These are phyloP conservation scores for Phaffomyces thermotolerans DNA, from an alignment of 805 yeast species.

Conservation along the genomic window DNA sequence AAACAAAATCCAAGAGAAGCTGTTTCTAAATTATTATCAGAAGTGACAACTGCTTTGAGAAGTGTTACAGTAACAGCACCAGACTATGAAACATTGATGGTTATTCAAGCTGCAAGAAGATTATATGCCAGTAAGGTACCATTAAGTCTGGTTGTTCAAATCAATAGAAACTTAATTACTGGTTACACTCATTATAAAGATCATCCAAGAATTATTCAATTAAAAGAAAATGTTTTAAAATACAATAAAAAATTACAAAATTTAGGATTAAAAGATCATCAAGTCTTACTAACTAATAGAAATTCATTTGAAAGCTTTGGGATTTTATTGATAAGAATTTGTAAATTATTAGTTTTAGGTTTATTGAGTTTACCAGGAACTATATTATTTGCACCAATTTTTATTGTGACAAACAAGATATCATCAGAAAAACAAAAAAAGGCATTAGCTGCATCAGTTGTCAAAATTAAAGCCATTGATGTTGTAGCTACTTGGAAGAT, in stretches of 20 bases:
- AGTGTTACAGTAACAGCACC: conserved; percentile 92
- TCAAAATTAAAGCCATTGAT: conserved; percentile 83
- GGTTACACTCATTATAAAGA: conserved; percentile 77
- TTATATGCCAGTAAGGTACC: conserved; percentile 68
- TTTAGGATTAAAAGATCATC: conserved; percentile 66
- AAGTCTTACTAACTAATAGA: conserved; percentile 47
- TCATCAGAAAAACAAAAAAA: conserved; percentile 64
- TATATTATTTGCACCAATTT: conserved; percentile 78
- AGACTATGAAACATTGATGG: conserved; percentile 87
- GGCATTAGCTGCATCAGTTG: conserved; percentile 87
- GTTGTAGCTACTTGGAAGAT: conserved; percentile 96
- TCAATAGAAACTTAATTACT: conserved; percentile 77
- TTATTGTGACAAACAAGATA: conserved; percentile 61
- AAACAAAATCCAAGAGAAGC: conserved; percentile 64
- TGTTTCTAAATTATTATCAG: conserved; percentile 62
- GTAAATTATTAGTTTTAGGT: conserved; percentile 45
- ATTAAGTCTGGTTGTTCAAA: conserved; percentile 72
- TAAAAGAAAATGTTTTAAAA: conserved; percentile 54
- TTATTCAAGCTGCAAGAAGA: conserved; percentile 91
- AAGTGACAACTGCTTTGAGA: conserved; percentile 66
- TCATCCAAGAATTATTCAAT: conserved; percentile 55
- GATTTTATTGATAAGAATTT: conserved; percentile 44
- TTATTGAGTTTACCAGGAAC: conserved; percentile 78
- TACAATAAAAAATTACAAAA: conserved; percentile 63
- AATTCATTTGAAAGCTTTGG: conserved; percentile 41